A percentile compares a stretch with the other conserved stretches of the same genome.
Evolutionary conservation across 192 early-diverging fungal genomes (phyloP).

Genomic region (Linnemannia hyalina): DNA sequence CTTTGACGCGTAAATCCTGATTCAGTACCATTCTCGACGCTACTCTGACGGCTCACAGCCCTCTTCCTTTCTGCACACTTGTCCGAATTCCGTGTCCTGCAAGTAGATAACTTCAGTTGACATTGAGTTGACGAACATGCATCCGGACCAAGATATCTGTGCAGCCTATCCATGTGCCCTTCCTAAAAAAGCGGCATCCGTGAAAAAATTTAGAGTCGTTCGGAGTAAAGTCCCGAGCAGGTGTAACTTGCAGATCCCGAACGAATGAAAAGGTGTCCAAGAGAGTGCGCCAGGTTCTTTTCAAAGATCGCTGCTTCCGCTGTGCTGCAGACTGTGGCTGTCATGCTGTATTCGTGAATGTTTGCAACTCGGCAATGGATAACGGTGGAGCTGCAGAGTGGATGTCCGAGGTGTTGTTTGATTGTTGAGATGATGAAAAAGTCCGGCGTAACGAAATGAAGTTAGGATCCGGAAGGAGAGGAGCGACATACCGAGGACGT

Average conservation of each 20-base stretch:
- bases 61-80: background rate
- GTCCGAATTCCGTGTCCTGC: background rate
- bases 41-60: background rate
- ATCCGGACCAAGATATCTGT: background rate
- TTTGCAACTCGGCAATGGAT: background rate
- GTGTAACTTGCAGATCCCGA: background rate
- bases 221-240: conserved; percentile 6
- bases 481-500: conserved; percentile 47
- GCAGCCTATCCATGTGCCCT: background rate
- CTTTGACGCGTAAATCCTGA: background rate
- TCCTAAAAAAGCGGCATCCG: background rate
- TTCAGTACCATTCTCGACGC: background rate
- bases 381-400: background rate
- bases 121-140: background rate
- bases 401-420: background rate
- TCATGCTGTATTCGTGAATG: background rate
- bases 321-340: background rate
- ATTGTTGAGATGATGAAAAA: conserved; percentile 1
- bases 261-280: background rate
- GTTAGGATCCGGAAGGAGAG: background rate
- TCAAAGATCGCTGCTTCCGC: background rate
- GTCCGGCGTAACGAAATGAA: background rate
- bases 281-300: background rate
- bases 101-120: background rate
- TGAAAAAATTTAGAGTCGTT: conserved; percentile 8